Percentiles rank a stretch among this genome's conserved stretches.
phyloP scores from a whole-genome alignment of 2,329 filamentous ascomycete species.

The Sphaerulina populicola region DNA sequence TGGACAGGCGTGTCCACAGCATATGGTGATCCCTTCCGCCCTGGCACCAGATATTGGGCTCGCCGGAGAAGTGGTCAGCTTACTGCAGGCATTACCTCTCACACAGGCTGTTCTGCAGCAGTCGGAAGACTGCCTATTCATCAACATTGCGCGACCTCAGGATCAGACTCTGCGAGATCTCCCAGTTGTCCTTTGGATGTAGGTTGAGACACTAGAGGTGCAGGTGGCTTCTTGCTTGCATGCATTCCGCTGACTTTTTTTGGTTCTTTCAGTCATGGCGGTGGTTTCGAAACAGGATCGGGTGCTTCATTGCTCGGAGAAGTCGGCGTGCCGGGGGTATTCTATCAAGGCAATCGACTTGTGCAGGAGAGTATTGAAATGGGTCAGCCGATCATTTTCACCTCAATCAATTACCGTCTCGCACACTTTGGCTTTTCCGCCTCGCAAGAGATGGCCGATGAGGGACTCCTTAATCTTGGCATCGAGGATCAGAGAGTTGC shows the following conservation, averaged over 20 bases:
- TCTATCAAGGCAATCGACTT: slow-evolving; percentile 24
- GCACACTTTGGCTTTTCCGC: slow-evolving; percentile 61
- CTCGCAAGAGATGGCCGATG: slow-evolving; percentile 44
- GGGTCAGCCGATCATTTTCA: slow-evolving; percentile 16
- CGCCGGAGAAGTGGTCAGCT: slow-evolving; percentile 5
- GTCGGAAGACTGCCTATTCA: slow-evolving; percentile 50
- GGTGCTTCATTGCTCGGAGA: slow-evolving; percentile 21
- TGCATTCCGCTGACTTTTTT: background rate
- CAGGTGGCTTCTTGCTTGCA: too few species aligned
- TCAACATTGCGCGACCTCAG: slow-evolving; percentile 42
- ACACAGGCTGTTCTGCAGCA: slow-evolving; percentile 3
- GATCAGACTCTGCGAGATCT: slow-evolving; percentile 27
- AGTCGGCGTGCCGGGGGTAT: slow-evolving; percentile 1
- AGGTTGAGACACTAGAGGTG: background rate
- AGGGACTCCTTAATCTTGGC: slow-evolving; percentile 43
- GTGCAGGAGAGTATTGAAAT: slow-evolving; percentile 13
- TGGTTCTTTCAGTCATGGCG: slow-evolving; percentile 31
- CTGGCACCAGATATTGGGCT: slow-evolving; percentile 6
- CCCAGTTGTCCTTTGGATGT: slow-evolving; percentile 41
- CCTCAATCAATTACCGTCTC: slow-evolving; percentile 47
- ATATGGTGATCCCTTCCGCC: background rate
- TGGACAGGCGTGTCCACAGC: slow-evolving; percentile 11
- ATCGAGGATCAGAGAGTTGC: slow-evolving; percentile 36
- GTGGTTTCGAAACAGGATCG: slow-evolving; percentile 26
- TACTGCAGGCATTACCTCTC: slow-evolving; percentile 10